Evolutionary conservation across 2,329 filamentous ascomycete species (phyloP), one percentile per base, ranked within the genome.

Genomic region (Stachybotrys chlorohalonatus): DNA sequence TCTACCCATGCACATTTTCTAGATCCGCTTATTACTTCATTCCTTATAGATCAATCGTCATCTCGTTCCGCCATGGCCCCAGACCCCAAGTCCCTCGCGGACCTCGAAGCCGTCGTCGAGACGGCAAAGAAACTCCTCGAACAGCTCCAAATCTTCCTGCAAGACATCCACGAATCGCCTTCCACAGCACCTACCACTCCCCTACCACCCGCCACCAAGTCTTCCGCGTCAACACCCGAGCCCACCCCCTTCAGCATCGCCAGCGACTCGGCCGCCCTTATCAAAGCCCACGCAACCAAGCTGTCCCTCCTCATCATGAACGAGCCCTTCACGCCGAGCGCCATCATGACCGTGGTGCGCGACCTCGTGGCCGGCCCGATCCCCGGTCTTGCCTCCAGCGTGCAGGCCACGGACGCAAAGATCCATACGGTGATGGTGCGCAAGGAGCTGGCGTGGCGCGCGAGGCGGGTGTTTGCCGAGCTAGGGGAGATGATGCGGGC

Each of bases 221-320:
- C 36, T 9, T 42, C 36, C 36, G 9, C 46, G 9, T 47, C 46
- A 8, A n/a, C 9, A 42, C 52, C 57, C n/a, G 49, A 64, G 13
- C 56, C 67, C n/a, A 59, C 82, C 65, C 77, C 84, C 9, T 79
- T 96, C 30, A 73, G 83, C 13, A 78, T 93, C 55, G 83, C 92
- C 39, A 80, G 82, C 62, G 86, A 92, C 63, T 81, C 88, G 0
- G 82, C 89, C 1, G 81, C 79, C 31, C 77, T 95, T 6, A 82
- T 96, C 56, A 85, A 83, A 66, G 89, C 91, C 0, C 90, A 96
- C 66, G 82, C 86, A 1, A 96, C 91, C 6, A 96, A 95, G 59
- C 78, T 96, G 31, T 93, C 89, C 0, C 84, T 96, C 1, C 80
- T 97, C 11, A 82, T 94, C 1, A 87, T 95, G 64, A 96, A 89